Conservation (phyloP, 495 filamentous ascomycete species). For the Aspergillus coremiiformis region DNA sequence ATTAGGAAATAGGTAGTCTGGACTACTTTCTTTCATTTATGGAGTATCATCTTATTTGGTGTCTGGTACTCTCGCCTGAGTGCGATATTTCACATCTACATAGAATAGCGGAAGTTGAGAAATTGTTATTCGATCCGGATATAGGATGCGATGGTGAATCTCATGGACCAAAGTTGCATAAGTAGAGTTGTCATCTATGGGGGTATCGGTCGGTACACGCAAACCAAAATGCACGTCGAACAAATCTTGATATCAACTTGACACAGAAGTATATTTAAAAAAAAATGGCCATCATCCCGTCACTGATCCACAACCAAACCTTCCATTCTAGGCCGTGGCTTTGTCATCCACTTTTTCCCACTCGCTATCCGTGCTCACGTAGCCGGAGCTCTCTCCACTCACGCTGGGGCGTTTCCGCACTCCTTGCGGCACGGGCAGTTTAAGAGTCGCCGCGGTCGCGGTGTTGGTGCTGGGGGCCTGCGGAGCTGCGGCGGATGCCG, state of each 20-base stretch:
- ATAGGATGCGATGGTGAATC: neutral
- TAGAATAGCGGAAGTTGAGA: too few relatives aligned
- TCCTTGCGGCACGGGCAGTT: slow-evolving; percentile 20
- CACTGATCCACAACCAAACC: neutral
- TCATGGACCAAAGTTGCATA: neutral
- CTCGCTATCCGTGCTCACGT: slow-evolving; percentile 49
- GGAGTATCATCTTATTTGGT: too few relatives aligned
- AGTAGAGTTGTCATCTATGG: neutral
- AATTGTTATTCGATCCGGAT: neutral
- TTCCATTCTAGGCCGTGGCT: slow-evolving; percentile 14
- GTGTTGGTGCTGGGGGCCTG: slow-evolving; percentile 5
- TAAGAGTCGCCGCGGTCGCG: slow-evolving; percentile 22
- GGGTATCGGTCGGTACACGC: neutral
- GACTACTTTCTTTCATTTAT: too few relatives aligned
- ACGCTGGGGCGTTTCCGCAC: slow-evolving; percentile 37
- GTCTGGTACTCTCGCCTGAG: too few relatives aligned
- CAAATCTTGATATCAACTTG: neutral
- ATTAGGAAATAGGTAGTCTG: too few relatives aligned
- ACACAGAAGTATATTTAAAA: neutral
- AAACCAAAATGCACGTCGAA: neutral
- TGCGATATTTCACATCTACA: too few relatives aligned
- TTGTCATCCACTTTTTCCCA: slow-evolving; percentile 49
- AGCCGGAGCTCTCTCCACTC: slow-evolving; percentile 42
- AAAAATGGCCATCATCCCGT: neutral
- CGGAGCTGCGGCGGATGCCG: slow-evolving; percentile 15